These are phyloP conservation scores for Fusarium sp. DNA, from an alignment of 2,329 filamentous ascomycete genomes.

Conservation along the genomic window DNA sequence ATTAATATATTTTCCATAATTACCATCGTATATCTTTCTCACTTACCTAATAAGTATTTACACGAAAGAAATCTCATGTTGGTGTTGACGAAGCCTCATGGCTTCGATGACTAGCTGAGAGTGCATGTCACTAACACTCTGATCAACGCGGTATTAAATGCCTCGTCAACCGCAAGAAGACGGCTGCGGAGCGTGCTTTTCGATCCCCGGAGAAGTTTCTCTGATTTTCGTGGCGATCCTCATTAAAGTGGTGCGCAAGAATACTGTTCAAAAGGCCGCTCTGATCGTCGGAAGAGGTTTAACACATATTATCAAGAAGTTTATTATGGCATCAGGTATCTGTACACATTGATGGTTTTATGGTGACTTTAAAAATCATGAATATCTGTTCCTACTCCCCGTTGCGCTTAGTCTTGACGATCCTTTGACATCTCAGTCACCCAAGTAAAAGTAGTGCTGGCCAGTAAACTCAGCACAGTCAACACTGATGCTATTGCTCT, in stretches of 20 bases:
- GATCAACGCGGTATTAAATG: too few species aligned
- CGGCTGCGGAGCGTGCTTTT: background rate
- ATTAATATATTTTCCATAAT: too few species aligned
- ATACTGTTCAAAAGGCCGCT: background rate
- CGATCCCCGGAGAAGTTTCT: background rate
- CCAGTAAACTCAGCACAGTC: constrained; percentile 8
- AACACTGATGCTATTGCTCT: background rate
- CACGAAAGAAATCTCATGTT: background rate
- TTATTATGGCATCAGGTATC: background rate
- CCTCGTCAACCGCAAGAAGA: background rate
- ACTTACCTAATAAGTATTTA: background rate
- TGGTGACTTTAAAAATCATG: background rate
- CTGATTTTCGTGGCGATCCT: background rate
- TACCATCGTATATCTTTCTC: background rate
- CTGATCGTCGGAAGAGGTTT: too few species aligned
- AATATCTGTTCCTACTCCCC: background rate
- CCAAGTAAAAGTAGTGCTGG: constrained; percentile 9
- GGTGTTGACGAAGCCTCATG: too few species aligned
- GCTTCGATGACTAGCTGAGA: background rate
- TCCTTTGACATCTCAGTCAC: background rate
- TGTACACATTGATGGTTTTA: background rate
- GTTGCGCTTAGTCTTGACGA: background rate
- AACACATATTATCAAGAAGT: background rate
- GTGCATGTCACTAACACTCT: background rate
- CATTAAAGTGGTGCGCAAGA: background rate